These are phyloP conservation scores for Cucumis cinereus DNA, from an alignment of 306 rosid species.

Conservation along the genomic window DNA sequence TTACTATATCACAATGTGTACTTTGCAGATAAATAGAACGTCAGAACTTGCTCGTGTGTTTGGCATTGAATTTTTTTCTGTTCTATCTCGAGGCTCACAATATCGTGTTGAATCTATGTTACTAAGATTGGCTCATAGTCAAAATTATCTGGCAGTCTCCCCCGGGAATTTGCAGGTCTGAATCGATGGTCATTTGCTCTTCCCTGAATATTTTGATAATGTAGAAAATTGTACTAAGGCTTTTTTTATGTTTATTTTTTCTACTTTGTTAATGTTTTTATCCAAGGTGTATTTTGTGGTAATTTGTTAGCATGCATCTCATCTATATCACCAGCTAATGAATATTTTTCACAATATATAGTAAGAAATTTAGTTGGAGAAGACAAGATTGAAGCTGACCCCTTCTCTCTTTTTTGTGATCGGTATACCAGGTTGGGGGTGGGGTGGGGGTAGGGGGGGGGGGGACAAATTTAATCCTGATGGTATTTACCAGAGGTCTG, in stretches of 20 bases:
- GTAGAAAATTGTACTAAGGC: not conserved
- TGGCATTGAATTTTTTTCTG: constrained; percentile 94
- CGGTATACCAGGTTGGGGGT: not conserved
- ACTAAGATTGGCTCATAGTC: constrained; percentile 81
- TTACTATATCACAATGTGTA: constrained; percentile 8
- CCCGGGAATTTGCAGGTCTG: constrained; percentile 83
- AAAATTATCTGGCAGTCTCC: constrained; percentile 79
- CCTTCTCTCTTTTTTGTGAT: not conserved
- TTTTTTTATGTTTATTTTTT: not conserved
- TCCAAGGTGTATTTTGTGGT: not conserved
- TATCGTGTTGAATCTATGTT: constrained; percentile 94
- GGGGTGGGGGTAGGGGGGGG: not conserved
- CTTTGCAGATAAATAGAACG: constrained; percentile 78
- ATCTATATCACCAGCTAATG: not conserved
- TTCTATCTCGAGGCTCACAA: constrained; percentile 95
- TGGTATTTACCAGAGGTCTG: not conserved
- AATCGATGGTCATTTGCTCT: constrained; percentile 5
- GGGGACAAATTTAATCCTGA: not conserved
- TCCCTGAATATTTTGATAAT: not conserved
- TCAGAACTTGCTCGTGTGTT: constrained; percentile 96
- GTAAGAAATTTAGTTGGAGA: not conserved
- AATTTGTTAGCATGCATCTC: not conserved
- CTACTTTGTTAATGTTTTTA: not conserved
- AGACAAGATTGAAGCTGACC: not conserved
- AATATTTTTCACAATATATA: not conserved